Conservation (phyloP, 306 rosid species). For the Prunus salicina region DNA sequence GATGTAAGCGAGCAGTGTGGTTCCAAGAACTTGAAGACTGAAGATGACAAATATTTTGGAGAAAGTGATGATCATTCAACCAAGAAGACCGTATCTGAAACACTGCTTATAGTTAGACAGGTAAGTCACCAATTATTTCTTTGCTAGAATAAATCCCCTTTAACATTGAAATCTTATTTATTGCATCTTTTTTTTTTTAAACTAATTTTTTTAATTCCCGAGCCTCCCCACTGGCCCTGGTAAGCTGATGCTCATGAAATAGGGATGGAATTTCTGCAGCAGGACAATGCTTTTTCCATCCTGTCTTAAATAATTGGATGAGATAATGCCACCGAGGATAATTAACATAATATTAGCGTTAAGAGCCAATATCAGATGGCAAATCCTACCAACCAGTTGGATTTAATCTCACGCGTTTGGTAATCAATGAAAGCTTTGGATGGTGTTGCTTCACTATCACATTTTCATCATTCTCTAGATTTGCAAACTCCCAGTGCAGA, state of each 20-base stretch:
- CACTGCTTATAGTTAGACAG: slow-evolving; percentile 31
- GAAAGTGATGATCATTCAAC: slow-evolving; percentile 12
- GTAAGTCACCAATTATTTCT: slow-evolving; percentile 33
- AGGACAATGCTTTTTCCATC: not conserved
- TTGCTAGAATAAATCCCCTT: not conserved
- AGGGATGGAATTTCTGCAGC: not conserved
- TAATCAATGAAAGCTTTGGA: not conserved
- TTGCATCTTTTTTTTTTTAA: not conserved
- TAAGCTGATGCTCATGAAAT: not conserved
- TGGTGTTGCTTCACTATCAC: not conserved
- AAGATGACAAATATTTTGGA: slow-evolving; percentile 23
- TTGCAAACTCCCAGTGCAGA: not conserved
- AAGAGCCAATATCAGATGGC: not conserved
- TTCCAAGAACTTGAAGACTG: slow-evolving; percentile 18
- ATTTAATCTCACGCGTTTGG: not conserved
- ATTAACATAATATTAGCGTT: not conserved
- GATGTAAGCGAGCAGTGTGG: slow-evolving; percentile 23
- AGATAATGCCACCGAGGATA: not conserved
- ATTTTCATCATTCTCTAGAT: not conserved
- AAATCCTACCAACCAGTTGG: not conserved
- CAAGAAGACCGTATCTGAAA: slow-evolving; percentile 24
- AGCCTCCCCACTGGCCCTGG: too few species aligned
- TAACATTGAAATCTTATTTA: not conserved
- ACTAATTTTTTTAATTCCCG: not conserved
- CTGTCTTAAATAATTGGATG: not conserved